Evolutionary conservation across 768 basidiomycete genomes (phyloP), one percentile per base, ranked within the genome.

Genomic region (Naematelia encephala): DNA sequence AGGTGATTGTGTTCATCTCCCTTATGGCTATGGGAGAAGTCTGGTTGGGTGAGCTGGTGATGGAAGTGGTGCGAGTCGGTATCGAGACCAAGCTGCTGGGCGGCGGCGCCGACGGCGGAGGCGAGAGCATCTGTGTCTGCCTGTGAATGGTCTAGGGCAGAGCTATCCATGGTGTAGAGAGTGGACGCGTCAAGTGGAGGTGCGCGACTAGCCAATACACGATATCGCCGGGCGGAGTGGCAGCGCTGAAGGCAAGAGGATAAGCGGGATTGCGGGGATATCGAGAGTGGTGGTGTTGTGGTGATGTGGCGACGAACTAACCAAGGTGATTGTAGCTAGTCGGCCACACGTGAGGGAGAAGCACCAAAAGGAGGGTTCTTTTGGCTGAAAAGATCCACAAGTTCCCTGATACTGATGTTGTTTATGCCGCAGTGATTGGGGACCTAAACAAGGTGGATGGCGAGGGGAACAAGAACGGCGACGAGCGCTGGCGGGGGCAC

Each of bases 41-140:
- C 64, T 13, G 67, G 61, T 47, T 66, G 67, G 50, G 68, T 67
- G 14, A 68, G 53, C n/a, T 64, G 54, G 54, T 67, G 62, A 39
- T 67, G 60, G 39, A 56, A 67, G 22, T 54, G 30, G 13, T 57
- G 51, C 19, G 44, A 4, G 48, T 62, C 50, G 16, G 45, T 23
- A 34, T 42, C 16, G n/a, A 63, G 25, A 26, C 61, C 66, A 0
- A 63, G 52, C 45, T 64, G 59, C 8, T 63, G 60, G 3, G 66
- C 64, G 14, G 62, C 67, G 22, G 63, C 69, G 10, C 63, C 57
- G 4, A 66, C 64, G 3, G 67, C 71, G 2, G 66, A 59, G n/a
- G 68, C 67, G 10, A 68, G 61, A 10, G 63, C 66, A 29, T 70
- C 69, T 23, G 56, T 55, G 46, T 73, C 66, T 39, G 64, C 61